phyloP scores from a whole-genome alignment of 805 yeast genomes.

The Naumovozyma dairenensis region DNA sequence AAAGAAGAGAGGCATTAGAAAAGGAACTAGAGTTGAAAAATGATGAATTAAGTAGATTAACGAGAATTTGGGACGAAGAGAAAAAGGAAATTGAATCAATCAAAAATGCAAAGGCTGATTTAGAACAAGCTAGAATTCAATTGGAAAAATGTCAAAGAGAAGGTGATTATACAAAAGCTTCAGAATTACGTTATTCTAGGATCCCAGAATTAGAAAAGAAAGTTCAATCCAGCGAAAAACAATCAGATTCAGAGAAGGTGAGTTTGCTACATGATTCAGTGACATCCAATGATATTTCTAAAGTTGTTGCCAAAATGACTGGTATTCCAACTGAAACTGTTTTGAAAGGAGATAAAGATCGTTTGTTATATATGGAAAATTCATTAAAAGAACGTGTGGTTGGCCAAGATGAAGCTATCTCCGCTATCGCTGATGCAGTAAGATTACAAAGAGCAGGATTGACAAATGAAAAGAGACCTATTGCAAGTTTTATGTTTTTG shows the following conservation, averaged over 20 bases:
- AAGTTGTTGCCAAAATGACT: conserved; percentile 86
- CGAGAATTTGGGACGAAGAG: conserved; percentile 81
- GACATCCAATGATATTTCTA: conserved; percentile 86
- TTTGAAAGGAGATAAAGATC: conserved; percentile 90
- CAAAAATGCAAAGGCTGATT: conserved; percentile 67
- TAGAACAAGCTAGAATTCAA: conserved; percentile 77
- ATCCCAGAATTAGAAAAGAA: conserved; percentile 71
- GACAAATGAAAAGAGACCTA: conserved; percentile 88
- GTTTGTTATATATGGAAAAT: conserved; percentile 77
- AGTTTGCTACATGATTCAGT: conserved; percentile 68
- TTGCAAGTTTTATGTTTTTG: conserved; percentile 90
- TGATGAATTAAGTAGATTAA: conserved; percentile 58
- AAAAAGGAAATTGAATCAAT: conserved; percentile 64
- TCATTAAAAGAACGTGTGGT: conserved; percentile 69
- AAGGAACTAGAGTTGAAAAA: conserved; percentile 52
- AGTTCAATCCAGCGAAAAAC: conserved; percentile 38
- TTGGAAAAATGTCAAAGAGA: conserved; percentile 74
- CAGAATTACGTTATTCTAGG: conserved; percentile 76
- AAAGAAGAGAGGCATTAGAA: conserved; percentile 66
- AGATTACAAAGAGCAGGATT: conserved; percentile 94
- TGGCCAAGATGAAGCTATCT: conserved; percentile 93
- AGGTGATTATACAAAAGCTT: conserved; percentile 81
- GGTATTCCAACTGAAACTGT: conserved; percentile 90
- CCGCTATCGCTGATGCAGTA: conserved; percentile 85
- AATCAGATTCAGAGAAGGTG: conserved; percentile 13